Conservation (phyloP, 1,284 basidiomycete species). For the Irpex lacteus region DNA sequence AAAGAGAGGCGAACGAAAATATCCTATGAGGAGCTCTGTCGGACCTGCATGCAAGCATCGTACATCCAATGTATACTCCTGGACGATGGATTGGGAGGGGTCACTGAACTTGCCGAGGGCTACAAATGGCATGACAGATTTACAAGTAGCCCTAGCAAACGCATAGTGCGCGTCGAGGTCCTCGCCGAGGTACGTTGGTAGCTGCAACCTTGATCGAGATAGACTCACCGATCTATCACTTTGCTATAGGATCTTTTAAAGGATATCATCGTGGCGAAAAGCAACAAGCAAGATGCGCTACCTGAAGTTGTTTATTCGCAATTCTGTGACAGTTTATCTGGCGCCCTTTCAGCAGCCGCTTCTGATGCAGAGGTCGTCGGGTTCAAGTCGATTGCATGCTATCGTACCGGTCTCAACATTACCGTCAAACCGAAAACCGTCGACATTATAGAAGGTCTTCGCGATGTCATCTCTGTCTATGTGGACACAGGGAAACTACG, state of each 20-base stretch:
- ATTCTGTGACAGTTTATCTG: slow-evolving; percentile 35
- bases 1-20: slow-evolving; percentile 41
- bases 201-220: too few relatives aligned
- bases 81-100: slow-evolving; percentile 64
- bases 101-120: slow-evolving; percentile 44
- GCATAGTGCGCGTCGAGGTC: slow-evolving; percentile 65
- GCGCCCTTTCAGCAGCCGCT: slow-evolving; percentile 34
- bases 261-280: too few relatives aligned
- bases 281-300: not conserved
- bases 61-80: slow-evolving; percentile 64
- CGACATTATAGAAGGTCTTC: not conserved
- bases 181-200: slow-evolving; percentile 53
- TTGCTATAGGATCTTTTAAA: not conserved
- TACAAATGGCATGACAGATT: slow-evolving; percentile 62
- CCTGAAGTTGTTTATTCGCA: not conserved
- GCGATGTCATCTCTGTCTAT: slow-evolving; percentile 16
- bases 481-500: slow-evolving; percentile 35
- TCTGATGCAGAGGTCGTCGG: slow-evolving; percentile 51
- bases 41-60: slow-evolving; percentile 46
- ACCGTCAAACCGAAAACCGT: slow-evolving; percentile 8
- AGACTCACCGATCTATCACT: slow-evolving; percentile 9
- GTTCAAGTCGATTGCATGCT: slow-evolving; percentile 75
- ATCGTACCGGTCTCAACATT: slow-evolving; percentile 68
- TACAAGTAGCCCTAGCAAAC: slow-evolving; percentile 46
- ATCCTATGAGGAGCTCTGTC: slow-evolving; percentile 56